Conservation (phyloP, 169 alveolate genomes). For the Neospora caninum region DNA sequence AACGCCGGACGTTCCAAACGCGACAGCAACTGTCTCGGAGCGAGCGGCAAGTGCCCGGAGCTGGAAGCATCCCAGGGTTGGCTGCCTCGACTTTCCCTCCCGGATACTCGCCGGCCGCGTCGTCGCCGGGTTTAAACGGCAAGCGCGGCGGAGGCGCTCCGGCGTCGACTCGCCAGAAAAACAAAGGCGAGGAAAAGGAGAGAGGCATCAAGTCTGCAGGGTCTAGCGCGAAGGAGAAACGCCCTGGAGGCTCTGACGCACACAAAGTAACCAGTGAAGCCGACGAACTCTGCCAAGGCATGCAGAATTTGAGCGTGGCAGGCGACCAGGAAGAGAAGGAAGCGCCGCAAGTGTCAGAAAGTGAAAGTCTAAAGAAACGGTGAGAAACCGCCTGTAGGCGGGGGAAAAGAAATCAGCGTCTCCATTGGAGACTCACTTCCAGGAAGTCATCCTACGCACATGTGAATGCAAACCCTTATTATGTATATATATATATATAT, state of each 20-base stretch:
- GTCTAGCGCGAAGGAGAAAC: not conserved
- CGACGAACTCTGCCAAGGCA: not conserved
- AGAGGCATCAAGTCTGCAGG: not conserved
- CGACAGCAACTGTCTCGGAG: constrained; percentile 43
- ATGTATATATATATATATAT: not conserved
- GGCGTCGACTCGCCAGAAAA: not conserved
- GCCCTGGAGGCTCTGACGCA: not conserved
- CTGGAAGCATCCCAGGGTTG: not conserved
- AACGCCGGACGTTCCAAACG: constrained; percentile 38
- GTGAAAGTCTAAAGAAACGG: not conserved
- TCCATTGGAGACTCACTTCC: too few relatives aligned
- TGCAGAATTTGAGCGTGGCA: not conserved
- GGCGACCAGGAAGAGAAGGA: not conserved
- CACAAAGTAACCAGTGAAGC: not conserved
- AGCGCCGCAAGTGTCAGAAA: not conserved
- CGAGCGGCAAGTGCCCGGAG: not conserved
- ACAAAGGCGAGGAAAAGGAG: not conserved
- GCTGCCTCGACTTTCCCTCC: not conserved
- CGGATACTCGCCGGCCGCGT: constrained; percentile 8
- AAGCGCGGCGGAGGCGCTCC: not conserved
- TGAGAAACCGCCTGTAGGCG: not conserved
- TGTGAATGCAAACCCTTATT: too few relatives aligned
- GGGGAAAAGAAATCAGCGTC: not conserved
- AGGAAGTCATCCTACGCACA: too few relatives aligned
- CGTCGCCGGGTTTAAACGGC: not conserved